Evolutionary conservation across 768 basidiomycete species (phyloP).

Genomic region (Amylocystis lapponica): DNA sequence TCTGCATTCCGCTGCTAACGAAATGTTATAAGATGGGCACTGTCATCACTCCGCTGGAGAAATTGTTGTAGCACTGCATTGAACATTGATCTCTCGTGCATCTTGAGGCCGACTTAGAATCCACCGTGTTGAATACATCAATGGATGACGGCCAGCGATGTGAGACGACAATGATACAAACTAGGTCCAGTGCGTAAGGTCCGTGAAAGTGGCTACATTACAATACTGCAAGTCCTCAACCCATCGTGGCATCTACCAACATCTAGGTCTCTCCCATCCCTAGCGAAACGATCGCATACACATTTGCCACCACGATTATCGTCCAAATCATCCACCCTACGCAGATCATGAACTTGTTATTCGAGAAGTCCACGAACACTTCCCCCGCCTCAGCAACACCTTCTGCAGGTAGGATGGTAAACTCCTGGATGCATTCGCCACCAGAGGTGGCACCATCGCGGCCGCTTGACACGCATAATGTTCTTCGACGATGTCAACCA

Average conservation of each 20-base stretch:
- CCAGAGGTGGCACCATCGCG: slow-evolving; percentile 2
- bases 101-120: too few species aligned
- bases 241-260: too few species aligned
- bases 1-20: not conserved
- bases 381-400: slow-evolving; percentile 21
- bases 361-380: slow-evolving; percentile 57
- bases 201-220: too few species aligned
- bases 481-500: slow-evolving; percentile 61
- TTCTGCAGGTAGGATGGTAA: too few species aligned
- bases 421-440: not conserved
- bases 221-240: too few species aligned
- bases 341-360: slow-evolving; percentile 40
- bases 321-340: slow-evolving; percentile 59
- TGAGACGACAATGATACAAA: too few species aligned
- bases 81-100: too few species aligned
- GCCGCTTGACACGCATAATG: slow-evolving; percentile 61
- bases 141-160: too few species aligned
- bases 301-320: slow-evolving; percentile 63
- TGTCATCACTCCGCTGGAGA: slow-evolving; percentile 65
- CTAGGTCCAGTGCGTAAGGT: too few species aligned
- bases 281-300: slow-evolving; percentile 67
- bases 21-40: slow-evolving; percentile 53
- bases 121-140: too few species aligned
- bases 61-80: slow-evolving; percentile 20
- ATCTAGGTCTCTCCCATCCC: slow-evolving; percentile 30